Evolutionary conservation across 129 eudicot species (phyloP).

Genomic region (Daucus carota): DH1_v3.0 NC_030385.2:9209001-9209500

Average conservation of each 20-base stretch:
- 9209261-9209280: not conserved
- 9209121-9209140: not conserved
- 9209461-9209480: conserved; percentile 58
- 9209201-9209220: not conserved
- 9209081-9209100: not conserved
- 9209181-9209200: not conserved
- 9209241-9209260: not conserved
- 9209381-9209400: not conserved
- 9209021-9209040: not conserved
- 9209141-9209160: not conserved
- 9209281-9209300: not conserved
- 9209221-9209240: not conserved
- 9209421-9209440: conserved; percentile 92
- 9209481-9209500: not conserved
- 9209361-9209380: not conserved
- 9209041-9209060: not conserved
- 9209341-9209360: not conserved
- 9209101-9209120: conserved; percentile 1
- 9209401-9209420: conserved; percentile 19
- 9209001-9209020: not conserved
- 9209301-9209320: not conserved
- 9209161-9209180: not conserved
- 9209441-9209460: conserved; percentile 99
- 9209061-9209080: not conserved
- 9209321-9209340: not conserved